phyloP scores from a whole-genome alignment of 768 basidiomycete genomes.

The Russula sp. region DNA sequence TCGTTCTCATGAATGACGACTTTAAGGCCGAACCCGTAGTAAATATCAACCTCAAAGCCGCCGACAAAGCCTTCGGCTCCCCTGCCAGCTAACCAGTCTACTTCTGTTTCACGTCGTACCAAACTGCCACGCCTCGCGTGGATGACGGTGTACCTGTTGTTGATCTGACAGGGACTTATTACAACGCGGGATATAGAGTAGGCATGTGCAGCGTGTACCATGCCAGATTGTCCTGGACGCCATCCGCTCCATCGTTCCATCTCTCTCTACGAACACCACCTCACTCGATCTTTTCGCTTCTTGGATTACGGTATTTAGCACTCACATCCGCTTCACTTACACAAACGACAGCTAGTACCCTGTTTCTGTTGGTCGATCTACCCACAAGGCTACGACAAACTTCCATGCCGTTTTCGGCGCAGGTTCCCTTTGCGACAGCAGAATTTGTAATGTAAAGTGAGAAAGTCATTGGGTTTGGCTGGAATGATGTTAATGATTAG shows the following conservation, averaged over 20 bases:
- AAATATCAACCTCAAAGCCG: too few species aligned
- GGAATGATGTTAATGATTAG: too few species aligned
- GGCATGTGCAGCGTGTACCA: constrained; percentile 7
- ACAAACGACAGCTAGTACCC: not conserved
- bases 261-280: not conserved
- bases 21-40: not conserved
- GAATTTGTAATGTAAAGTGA: constrained; percentile 10
- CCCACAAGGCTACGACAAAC: constrained; percentile 19
- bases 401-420: constrained; percentile 7
- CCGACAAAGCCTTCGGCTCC: too few species aligned
- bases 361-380: constrained; percentile 7
- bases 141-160: not conserved
- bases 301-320: too few species aligned
- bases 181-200: constrained; percentile 4
- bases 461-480: too few species aligned
- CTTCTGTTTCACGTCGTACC: too few species aligned
- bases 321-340: constrained; percentile 2
- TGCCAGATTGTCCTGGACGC: constrained; percentile 7
- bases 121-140: too few species aligned
- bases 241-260: not conserved
- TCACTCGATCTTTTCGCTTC: too few species aligned
- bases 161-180: constrained; percentile 18
- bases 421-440: not conserved
- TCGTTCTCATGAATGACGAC: constrained; percentile 31
- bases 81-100: too few species aligned